phyloP scores from a whole-genome alignment of 306 rosid genomes.

The Pterocarpus santalinus region DNA sequence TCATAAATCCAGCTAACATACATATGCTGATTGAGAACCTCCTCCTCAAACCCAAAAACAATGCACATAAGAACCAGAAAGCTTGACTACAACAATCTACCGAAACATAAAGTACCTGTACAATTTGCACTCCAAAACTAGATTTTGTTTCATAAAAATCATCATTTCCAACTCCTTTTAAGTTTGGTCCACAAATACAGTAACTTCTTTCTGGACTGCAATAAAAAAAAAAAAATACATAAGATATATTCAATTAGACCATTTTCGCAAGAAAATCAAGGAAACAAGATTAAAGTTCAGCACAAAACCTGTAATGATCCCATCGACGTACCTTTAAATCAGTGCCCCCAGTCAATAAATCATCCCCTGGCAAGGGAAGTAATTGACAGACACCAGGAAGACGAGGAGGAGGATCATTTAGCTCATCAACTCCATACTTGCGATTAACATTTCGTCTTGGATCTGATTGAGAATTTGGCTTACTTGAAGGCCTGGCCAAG shows the following conservation, averaged over 20 bases:
- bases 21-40: background rate
- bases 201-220: constrained; percentile 94
- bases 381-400: constrained; percentile 88
- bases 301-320: constrained; percentile 86
- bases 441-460: constrained; percentile 78
- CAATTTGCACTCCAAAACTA: constrained; percentile 92
- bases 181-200: constrained; percentile 90
- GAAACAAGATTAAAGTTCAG: constrained; percentile 36
- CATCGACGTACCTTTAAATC: constrained; percentile 95
- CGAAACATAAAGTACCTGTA: constrained; percentile 73
- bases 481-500: constrained; percentile 77
- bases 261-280: constrained; percentile 31
- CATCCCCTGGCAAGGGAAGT: constrained; percentile 98
- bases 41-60: constrained; percentile 28
- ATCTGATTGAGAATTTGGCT: constrained; percentile 66
- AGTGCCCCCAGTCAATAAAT: constrained; percentile 91
- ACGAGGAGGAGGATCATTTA: constrained; percentile 86
- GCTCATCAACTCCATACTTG: constrained; percentile 89
- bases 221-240: constrained; percentile 28
- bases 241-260: constrained; percentile 29
- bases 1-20: background rate
- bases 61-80: constrained; percentile 1
- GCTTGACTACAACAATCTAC: constrained; percentile 8
- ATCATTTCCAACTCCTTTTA: constrained; percentile 78
- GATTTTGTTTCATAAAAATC: constrained; percentile 81